Evolutionary conservation across 768 basidiomycete species (phyloP), one percentile per base, ranked within the genome.

Genomic region (Kwoniella dendrophila): DNA sequence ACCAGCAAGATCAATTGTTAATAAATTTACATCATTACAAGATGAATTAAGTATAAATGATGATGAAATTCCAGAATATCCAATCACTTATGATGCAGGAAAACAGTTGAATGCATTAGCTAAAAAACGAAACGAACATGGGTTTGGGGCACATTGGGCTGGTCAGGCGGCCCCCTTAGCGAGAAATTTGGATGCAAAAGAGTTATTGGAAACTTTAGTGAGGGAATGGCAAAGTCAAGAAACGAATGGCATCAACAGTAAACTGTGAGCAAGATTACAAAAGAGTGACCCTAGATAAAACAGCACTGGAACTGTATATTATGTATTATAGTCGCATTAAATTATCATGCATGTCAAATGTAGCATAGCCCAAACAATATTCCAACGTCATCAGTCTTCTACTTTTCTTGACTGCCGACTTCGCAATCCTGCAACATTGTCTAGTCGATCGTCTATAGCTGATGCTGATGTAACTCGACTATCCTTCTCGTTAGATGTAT

Each of bases 131-230:
- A 72, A 69, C 7, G 70, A 69, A 22, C 24, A 52, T 26, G 74
- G 72, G 2, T 76, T 49, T 52, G 74, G 67, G 18, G 70, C 70
- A 14, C 67, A 71, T 26, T 76, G 74, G 74, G 74, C 74, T 2
- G 74, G 74, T 16, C 62, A 70, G 48, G 71, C 68, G 0, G 74
- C 69, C 1, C 52, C 71, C 1, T 38, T 60, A 32, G 65, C 69
- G 8, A 56, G 73, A 50, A 33, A 51, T 33, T 59, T 70, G 67
- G 59, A 53, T 10, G 71, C 73, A 1, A 61, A 27, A 2, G 68
- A 72, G 50, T 29, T 75, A 40, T 60, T 72, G 41, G 33, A 56
- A 29, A 50, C 11, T 18, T 30, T 59, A n/a, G 58, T 51, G 18
- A 27, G 33, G 16, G 58, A 59, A 22, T 40, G 40, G 58, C 16